Conservation (phyloP, 345 rosid species). For the Pseudoturritis turrita region DNA sequence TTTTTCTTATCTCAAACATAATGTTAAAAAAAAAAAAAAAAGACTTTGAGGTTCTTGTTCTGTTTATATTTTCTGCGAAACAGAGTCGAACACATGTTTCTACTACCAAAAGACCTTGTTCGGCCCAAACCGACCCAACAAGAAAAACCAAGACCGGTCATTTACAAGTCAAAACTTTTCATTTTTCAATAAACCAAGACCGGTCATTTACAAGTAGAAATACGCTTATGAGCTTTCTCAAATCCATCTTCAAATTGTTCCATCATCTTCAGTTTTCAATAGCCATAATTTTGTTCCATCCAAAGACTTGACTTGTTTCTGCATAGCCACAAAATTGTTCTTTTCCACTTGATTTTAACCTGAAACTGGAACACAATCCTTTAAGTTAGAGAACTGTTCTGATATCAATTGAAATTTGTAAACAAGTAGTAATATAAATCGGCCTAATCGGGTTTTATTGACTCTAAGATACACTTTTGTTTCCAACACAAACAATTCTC, state of each 20-base stretch:
- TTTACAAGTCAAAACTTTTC: no score
- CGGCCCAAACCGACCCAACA: background rate
- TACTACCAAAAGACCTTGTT: background rate
- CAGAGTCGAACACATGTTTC: background rate
- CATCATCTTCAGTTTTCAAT: background rate
- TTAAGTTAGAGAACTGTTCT: background rate
- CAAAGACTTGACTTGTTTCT: background rate
- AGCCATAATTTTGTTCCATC: background rate
- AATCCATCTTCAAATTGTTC: background rate
- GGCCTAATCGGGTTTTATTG: background rate
- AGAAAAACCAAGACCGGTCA: no score
- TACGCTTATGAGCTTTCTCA: background rate
- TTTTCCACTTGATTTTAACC: background rate
- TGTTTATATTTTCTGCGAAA: background rate
- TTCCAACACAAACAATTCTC: background rate
- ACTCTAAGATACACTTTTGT: background rate
- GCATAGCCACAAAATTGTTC: background rate
- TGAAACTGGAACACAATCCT: background rate
- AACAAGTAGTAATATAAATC: background rate
- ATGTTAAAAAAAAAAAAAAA: no score
- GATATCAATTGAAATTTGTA: background rate
- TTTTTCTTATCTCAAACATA: no score
- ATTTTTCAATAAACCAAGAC: no score
- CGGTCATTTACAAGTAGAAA: background rate
- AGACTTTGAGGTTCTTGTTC: background rate